Evolutionary conservation across 2,329 filamentous ascomycete genomes (phyloP), one percentile per base, ranked within the genome.

Genomic region (Fusarium foetens): DNA sequence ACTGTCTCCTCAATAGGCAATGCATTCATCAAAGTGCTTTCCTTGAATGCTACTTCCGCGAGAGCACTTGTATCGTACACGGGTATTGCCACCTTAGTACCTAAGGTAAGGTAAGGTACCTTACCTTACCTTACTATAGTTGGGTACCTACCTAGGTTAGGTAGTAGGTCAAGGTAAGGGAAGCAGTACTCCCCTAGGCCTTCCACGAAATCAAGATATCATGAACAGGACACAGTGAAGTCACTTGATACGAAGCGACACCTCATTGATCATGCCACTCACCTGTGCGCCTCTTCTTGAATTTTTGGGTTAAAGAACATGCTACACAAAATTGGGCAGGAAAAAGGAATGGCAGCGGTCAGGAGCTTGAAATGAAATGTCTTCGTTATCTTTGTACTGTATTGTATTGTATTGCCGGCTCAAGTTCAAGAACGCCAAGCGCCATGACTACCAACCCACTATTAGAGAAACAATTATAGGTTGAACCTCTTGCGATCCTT

Each of bases 401-500:
- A 52, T 49, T 52, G 29, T 58, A 25, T 25, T 52, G 48, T 39
- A 59, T 62, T 54, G 57, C 42, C 53, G 31, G 46, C 43, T 52
- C 52, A 67, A 71, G 71, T 57, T 49, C 41, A 71, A 54, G 61
- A 68, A 69, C 66, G 65, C 65, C 70, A 49, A 53, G 58, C 51
- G 58, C 53, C 70, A 60, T 46, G 53, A 49, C 49, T 49, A 31
- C 42, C 38, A 57, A n/a, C 21, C 25, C 54, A 58, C 41, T 49
- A 52, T 63, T 43, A 55, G 46, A 38, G 36, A 58, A 59, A 25
- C 58, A 58, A 68, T 70, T 87, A 98, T 79, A 99, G 86, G 83
- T 97, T 96, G 85, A 98, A 99, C 80, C 94, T 91, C 75, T 95
- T 98, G 78, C 96, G 88, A 79, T 93, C 87, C 86, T 98, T 98